Base-by-base conservation (phyloP, 75 land plant species). In the Pseudotsuga menziesii region DNA sequence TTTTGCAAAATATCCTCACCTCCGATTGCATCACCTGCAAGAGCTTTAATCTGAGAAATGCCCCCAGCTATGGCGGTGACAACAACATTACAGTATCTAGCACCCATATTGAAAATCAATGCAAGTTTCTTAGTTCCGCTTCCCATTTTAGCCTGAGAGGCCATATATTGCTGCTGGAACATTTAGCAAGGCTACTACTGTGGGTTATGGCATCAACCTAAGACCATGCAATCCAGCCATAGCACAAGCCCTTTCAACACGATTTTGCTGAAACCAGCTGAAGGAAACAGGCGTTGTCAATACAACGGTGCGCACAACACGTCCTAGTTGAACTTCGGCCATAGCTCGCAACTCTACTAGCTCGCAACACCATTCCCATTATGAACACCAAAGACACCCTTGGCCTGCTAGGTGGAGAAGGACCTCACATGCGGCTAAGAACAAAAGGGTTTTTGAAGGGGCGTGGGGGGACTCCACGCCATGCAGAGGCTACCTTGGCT, bases 1-100 rank as follows among this genome's bases (percentile, higher is more conserved):
- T 92, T 92, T 77, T 83, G 93, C 20, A 92, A 83, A 12, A 92
- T 56, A 56, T 91, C 91, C 27, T 92, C 93, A 2, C 91, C 95
- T 56, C 95, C 93, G 5, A 90, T 14, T 15, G 82, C 57, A 66
- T 74, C 74, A 3, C 95, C 92, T 8, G 85, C 73, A 58, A 88
- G 73, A 25, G 89, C 85, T 66, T 83, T 84, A 15, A 88, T 83
- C 81, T 90, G 89, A 23, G 89, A 90, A 76, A 92, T 88, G 13
- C 93, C 92, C 55, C 93, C 92, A 26, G 81, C 91, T 16, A 91
- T 92, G 55, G 93, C 88, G 12, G 85, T 72, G 1, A 92, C 69
- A 12, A 88, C 89, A 17, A 85, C 91, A 79, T 90, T 93, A 75
- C 85, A 85, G 60, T 79, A 90, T 12, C 91, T 91, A n/a, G 89